phyloP scores from a whole-genome alignment of 148 eudicot species.

The Arbutus unedo region DNA sequence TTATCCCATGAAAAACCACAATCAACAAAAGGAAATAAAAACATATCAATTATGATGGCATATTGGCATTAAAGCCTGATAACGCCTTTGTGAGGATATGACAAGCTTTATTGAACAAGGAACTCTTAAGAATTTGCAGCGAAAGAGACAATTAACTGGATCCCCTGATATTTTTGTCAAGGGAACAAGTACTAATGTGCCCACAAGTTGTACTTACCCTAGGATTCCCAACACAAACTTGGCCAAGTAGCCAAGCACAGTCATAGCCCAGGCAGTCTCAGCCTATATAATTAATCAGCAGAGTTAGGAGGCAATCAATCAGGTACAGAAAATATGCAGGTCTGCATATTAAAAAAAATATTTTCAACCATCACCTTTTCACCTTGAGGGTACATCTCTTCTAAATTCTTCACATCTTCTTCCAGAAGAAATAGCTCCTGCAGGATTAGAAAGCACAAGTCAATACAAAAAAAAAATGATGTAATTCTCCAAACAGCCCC shows the following conservation, averaged over 20 bases:
- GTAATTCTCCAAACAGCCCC: background rate
- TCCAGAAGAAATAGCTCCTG: slow-evolving; percentile 91
- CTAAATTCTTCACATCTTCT: slow-evolving; percentile 91
- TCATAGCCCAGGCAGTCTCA: slow-evolving; percentile 96
- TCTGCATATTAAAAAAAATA: slow-evolving; percentile 10
- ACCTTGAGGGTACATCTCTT: slow-evolving; percentile 99
- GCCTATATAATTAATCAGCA: slow-evolving; percentile 52
- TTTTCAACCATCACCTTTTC: slow-evolving; percentile 64
- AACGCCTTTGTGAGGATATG: background rate
- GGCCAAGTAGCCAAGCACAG: slow-evolving; percentile 95
- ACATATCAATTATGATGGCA: background rate
- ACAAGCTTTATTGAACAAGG: background rate
- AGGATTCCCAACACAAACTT: slow-evolving; percentile 79
- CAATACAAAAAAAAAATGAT: background rate
- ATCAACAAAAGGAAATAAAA: background rate
- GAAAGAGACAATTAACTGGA: background rate
- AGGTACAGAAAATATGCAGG: slow-evolving; percentile 3
- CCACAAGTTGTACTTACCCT: slow-evolving; percentile 49
- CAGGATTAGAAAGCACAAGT: slow-evolving; percentile 25
- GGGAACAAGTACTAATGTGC: background rate
- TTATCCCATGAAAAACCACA: too few species aligned
- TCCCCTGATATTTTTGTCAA: background rate
- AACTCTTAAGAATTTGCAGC: background rate
- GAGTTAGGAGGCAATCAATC: slow-evolving; percentile 2
- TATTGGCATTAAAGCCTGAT: background rate